These are phyloP conservation scores for Hypsizygus ulmarius DNA, from an alignment of 1,284 basidiomycete species.

Conservation along the genomic window DNA sequence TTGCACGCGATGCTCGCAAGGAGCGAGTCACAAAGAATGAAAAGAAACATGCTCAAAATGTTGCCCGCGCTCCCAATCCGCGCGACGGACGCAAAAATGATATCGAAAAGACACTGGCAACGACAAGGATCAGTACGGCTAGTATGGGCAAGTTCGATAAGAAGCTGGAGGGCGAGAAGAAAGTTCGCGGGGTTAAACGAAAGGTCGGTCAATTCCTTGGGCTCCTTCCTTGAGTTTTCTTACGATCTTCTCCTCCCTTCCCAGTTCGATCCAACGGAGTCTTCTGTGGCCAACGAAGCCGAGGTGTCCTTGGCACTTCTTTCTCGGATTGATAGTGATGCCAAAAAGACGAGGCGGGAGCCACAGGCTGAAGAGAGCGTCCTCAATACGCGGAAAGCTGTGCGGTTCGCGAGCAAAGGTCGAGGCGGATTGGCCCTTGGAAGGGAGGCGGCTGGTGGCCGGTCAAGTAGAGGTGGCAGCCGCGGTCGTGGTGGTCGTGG, in stretches of 20 bases:
- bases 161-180: conserved; percentile 88
- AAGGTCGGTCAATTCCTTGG: conserved; percentile 56
- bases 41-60: conserved; percentile 76
- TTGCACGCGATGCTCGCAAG: conserved; percentile 76
- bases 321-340: conserved; percentile 70
- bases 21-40: conserved; percentile 84
- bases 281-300: conserved; percentile 65
- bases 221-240: neutral
- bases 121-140: conserved; percentile 84
- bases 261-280: conserved; percentile 82
- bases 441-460: conserved; percentile 27
- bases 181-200: conserved; percentile 84
- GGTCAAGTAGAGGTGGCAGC: conserved; percentile 10
- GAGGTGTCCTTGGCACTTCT: conserved; percentile 73
- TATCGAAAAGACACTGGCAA: conserved; percentile 76
- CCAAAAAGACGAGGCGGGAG: conserved; percentile 59
- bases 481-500: conserved; percentile 21
- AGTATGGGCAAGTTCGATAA: conserved; percentile 93
- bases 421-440: conserved; percentile 60
- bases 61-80: conserved; percentile 49
- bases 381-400: conserved; percentile 85
- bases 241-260: conserved; percentile 4
- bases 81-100: conserved; percentile 66
- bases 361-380: conserved; percentile 50
- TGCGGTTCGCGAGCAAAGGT: conserved; percentile 73